Conservation (phyloP, 2,329 filamentous ascomycete species). For the Penicillium sp. region DNA sequence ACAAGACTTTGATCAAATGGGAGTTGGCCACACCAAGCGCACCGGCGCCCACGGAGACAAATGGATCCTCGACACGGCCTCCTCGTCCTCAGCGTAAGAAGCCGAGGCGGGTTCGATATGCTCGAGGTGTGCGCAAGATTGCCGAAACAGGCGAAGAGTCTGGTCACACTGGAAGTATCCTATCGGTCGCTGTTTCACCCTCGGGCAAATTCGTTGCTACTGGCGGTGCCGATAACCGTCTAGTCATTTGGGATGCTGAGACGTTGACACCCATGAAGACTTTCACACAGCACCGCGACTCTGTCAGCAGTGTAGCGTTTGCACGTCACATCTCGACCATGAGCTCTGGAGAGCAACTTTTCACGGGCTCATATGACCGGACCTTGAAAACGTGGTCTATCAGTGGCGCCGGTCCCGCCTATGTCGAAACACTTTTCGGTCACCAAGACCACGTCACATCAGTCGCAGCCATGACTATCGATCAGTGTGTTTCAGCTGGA, state of each 20-base stretch:
- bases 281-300: constrained; percentile 89
- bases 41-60: constrained; percentile 47
- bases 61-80: constrained; percentile 64
- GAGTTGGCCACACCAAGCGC: constrained; percentile 61
- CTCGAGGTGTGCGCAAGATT: constrained; percentile 45
- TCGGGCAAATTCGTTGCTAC: constrained; percentile 91
- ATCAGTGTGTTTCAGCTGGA: constrained; percentile 88
- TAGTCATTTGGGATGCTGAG: constrained; percentile 86
- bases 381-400: constrained; percentile 96
- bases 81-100: constrained; percentile 47
- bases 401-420: constrained; percentile 75
- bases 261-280: constrained; percentile 77
- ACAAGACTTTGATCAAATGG: constrained; percentile 86
- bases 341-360: constrained; percentile 74
- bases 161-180: constrained; percentile 77
- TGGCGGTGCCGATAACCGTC: constrained; percentile 77
- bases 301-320: constrained; percentile 82
- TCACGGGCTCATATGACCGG: constrained; percentile 85
- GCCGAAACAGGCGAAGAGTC: constrained; percentile 52
- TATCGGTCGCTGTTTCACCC: constrained; percentile 81
- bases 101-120: constrained; percentile 53
- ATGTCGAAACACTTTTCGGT: constrained; percentile 93
- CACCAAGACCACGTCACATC: constrained; percentile 90
- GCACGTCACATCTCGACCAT: constrained; percentile 67
- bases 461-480: constrained; percentile 78